Conservation (phyloP, 306 rosid species). For the Alnus glutinosa region DNA sequence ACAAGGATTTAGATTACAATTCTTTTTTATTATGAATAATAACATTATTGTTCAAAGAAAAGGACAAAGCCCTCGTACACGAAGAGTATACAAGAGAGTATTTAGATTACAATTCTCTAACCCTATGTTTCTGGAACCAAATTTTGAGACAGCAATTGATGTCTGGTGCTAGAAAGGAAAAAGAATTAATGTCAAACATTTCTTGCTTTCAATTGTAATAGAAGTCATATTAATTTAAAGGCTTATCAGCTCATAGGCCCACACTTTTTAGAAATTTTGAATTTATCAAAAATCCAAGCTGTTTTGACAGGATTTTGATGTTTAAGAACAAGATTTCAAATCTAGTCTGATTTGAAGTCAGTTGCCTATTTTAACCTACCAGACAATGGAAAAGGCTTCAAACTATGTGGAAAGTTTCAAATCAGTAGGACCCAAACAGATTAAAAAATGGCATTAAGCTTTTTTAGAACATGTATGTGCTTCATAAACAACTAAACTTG, state of each 20-base stretch:
- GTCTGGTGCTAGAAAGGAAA: too few relatives aligned
- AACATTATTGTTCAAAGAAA: too few relatives aligned
- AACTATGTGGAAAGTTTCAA: background rate
- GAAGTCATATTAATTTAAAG: background rate
- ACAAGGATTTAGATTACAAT: too few relatives aligned
- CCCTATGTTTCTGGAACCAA: too few relatives aligned
- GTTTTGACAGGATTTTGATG: background rate
- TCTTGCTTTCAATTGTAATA: too few relatives aligned
- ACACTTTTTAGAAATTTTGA: background rate
- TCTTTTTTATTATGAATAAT: too few relatives aligned
- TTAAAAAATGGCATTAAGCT: background rate
- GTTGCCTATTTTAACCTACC: background rate
- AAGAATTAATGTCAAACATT: too few relatives aligned
- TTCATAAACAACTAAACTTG: background rate
- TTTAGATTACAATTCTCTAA: too few relatives aligned
- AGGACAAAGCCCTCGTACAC: too few relatives aligned
- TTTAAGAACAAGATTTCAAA: background rate
- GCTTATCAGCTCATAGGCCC: background rate
- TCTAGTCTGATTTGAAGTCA: background rate
- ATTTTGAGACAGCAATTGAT: too few relatives aligned
- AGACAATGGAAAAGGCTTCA: background rate
- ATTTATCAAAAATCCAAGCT: background rate
- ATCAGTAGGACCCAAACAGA: background rate
- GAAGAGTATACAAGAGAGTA: too few relatives aligned
- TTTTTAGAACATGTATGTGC: background rate